Percentiles rank a stretch among this genome's conserved stretches.
These are phyloP conservation scores for Lathyrus tuberosus DNA, from an alignment of 306 rosid genomes.

Conservation along the genomic window DNA sequence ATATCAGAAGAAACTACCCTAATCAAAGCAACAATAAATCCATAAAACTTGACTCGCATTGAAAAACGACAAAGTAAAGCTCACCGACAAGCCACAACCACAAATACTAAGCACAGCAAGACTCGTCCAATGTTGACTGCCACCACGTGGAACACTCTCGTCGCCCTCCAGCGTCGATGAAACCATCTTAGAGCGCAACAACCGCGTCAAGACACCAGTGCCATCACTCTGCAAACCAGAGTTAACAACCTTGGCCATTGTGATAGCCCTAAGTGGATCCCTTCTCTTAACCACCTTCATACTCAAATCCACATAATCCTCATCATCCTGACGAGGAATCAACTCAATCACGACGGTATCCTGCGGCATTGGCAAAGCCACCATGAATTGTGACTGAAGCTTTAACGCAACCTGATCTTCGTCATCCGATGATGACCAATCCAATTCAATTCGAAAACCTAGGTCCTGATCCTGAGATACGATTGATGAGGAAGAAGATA, in stretches of 20 bases:
- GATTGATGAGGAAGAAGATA: conserved; percentile 45
- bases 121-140: conserved; percentile 76
- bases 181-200: conserved; percentile 68
- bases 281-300: conserved; percentile 84
- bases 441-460: conserved; percentile 87
- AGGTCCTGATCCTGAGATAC: conserved; percentile 68
- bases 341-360: conserved; percentile 76
- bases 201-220: conserved; percentile 76
- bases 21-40: conserved; percentile 13
- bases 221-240: conserved; percentile 92
- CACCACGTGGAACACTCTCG: conserved; percentile 49
- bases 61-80: conserved; percentile 30
- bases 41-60: conserved; percentile 1
- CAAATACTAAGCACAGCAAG: conserved; percentile 68
- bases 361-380: conserved; percentile 93
- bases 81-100: conserved; percentile 80
- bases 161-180: conserved; percentile 42
- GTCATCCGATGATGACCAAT: conserved; percentile 92
- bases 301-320: conserved; percentile 51
- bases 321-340: conserved; percentile 36
- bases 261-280: conserved; percentile 74
- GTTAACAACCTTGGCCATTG: conserved; percentile 66
- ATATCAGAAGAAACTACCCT: conserved; percentile 8
- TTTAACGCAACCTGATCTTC: conserved; percentile 92
- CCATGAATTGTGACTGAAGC: conserved; percentile 98